A percentile compares a stretch with the other conserved stretches of the same genome.
Conservation (phyloP, 2,329 filamentous ascomycete species). For the Neonectria ditissima region DNA sequence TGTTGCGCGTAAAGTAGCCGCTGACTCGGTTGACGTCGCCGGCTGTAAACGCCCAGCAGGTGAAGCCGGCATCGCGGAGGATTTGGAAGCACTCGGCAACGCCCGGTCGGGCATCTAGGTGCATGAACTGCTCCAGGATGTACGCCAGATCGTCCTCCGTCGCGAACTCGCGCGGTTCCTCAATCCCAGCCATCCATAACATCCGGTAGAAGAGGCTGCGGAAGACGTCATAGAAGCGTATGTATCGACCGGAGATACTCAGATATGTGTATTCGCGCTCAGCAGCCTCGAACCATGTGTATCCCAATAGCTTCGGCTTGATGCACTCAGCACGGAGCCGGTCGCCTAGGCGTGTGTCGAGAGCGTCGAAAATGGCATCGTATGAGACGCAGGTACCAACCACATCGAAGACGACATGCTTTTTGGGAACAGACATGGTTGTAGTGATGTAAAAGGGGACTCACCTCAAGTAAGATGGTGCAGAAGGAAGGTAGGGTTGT, state of each 20-base stretch:
- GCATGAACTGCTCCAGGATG: slow-evolving; percentile 53
- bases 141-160: slow-evolving; percentile 56
- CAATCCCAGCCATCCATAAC: slow-evolving; percentile 57
- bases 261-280: slow-evolving; percentile 65
- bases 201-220: slow-evolving; percentile 61
- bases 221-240: slow-evolving; percentile 57
- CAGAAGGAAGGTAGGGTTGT: too few species aligned
- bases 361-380: slow-evolving; percentile 55
- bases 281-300: slow-evolving; percentile 58
- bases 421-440: slow-evolving; percentile 38
- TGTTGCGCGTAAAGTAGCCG: slow-evolving; percentile 63
- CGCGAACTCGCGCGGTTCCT: slow-evolving; percentile 55
- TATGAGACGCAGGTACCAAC: slow-evolving; percentile 65
- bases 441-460: too few species aligned
- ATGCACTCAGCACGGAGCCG: slow-evolving; percentile 54
- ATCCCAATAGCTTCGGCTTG: slow-evolving; percentile 57
- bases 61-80: slow-evolving; percentile 60
- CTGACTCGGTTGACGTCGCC: slow-evolving; percentile 62
- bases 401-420: slow-evolving; percentile 63
- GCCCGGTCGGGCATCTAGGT: slow-evolving; percentile 53
- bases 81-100: slow-evolving; percentile 55
- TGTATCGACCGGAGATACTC: slow-evolving; percentile 57
- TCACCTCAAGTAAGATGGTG: too few species aligned
- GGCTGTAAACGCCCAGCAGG: slow-evolving; percentile 65
- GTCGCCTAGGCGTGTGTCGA: slow-evolving; percentile 56